Percentiles rank a stretch among this genome's conserved stretches.
Conservation (phyloP, 129 eudicot genomes). For the Erigeron canadensis region DNA sequence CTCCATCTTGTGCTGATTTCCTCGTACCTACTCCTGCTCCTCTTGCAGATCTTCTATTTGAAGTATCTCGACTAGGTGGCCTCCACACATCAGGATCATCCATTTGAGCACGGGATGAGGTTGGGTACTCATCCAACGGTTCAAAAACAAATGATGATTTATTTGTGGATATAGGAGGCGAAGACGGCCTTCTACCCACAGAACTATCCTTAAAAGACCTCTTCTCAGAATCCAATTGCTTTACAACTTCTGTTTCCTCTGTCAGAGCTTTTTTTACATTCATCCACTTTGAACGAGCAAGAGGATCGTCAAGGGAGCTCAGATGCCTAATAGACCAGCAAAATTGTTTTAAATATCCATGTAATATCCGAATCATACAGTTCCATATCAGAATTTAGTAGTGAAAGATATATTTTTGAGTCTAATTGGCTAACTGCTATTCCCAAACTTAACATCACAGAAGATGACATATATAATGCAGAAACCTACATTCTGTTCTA, state of each 20-base stretch:
- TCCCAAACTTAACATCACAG: neutral
- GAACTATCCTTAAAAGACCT: constrained; percentile 85
- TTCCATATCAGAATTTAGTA: neutral
- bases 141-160: constrained; percentile 93
- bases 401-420: neutral
- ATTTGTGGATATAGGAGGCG: constrained; percentile 85
- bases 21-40: constrained; percentile 63
- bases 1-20: constrained; percentile 75
- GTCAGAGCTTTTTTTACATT: constrained; percentile 77
- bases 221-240: constrained; percentile 90
- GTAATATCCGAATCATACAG: constrained; percentile 3
- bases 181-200: constrained; percentile 67
- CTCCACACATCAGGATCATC: constrained; percentile 99
- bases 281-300: constrained; percentile 84
- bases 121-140: constrained; percentile 89
- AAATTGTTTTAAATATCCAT: neutral
- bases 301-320: constrained; percentile 78
- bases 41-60: constrained; percentile 75
- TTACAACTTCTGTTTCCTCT: constrained; percentile 93
- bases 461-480: neutral
- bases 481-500: neutral
- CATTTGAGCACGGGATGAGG: constrained; percentile 75
- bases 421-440: neutral
- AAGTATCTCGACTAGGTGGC: constrained; percentile 85
- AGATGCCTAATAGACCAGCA: constrained; percentile 51